Evolutionary conservation across 164 flowering plant genomes (phyloP).

Genomic region (Nymphaea thermarum): DNA sequence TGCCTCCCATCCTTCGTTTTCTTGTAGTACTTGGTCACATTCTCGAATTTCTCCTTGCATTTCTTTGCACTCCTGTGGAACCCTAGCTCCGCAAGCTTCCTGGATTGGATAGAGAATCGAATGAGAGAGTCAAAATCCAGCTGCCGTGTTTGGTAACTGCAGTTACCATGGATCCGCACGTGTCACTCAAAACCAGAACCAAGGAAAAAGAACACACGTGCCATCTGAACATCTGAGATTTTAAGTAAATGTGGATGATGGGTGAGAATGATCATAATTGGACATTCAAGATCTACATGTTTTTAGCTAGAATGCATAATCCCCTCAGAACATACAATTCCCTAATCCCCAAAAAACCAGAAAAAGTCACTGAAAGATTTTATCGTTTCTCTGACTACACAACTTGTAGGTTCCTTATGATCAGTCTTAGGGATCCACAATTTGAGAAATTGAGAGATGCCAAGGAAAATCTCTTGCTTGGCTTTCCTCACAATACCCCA

Average conservation of each 20-base stretch:
- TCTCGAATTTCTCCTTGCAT: constrained; percentile 6
- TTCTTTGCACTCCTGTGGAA: constrained; percentile 2
- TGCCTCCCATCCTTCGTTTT: constrained; percentile 1
- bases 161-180: neutral
- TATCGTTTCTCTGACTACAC: no score
- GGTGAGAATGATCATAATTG: neutral
- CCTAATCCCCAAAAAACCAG: neutral
- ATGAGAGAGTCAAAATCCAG: neutral
- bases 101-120: neutral
- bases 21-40: constrained; percentile 5
- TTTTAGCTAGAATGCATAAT: neutral
- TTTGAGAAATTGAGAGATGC: neutral
- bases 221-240: neutral
- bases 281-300: neutral
- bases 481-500: neutral
- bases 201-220: neutral
- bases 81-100: constrained; percentile 2
- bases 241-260: neutral
- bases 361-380: no score
- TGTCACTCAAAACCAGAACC: neutral
- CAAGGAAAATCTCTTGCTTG: neutral
- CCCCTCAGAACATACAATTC: neutral
- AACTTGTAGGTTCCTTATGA: no score
- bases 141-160: neutral
- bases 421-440: neutral